Conservation (phyloP, 129 eudicot genomes). For the Logfia minima region DNA sequence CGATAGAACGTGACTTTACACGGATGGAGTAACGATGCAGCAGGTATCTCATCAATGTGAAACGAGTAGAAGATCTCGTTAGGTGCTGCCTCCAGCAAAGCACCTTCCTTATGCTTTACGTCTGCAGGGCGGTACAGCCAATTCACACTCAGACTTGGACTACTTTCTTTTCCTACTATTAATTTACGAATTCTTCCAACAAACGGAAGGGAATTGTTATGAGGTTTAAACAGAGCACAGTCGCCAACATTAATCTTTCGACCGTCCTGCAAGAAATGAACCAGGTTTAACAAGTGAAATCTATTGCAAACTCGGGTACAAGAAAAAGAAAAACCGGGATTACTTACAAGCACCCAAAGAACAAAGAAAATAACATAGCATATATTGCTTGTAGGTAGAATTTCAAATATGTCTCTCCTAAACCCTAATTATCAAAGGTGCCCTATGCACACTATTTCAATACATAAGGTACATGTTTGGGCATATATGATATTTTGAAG, state of each 20-base stretch:
- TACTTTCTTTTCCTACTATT: conserved; percentile 42
- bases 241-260: conserved; percentile 72
- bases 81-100: conserved; percentile 45
- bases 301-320: background rate
- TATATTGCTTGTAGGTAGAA: background rate
- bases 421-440: background rate
- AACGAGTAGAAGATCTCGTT: conserved; percentile 81
- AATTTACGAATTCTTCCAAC: conserved; percentile 68
- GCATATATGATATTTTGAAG: background rate
- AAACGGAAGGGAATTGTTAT: conserved; percentile 62
- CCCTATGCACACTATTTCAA: background rate
- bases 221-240: conserved; percentile 78
- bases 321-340: background rate
- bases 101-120: conserved; percentile 60
- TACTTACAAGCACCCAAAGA: background rate
- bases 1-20: conserved; percentile 92
- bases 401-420: background rate
- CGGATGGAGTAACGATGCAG: conserved; percentile 83
- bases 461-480: background rate
- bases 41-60: conserved; percentile 82
- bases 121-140: conserved; percentile 85
- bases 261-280: conserved; percentile 55
- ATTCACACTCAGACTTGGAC: conserved; percentile 54
- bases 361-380: background rate
- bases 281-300: background rate